These are phyloP conservation scores for Melaleuca quinquenervia DNA, from an alignment of 345 rosid genomes.

Conservation along the genomic window DNA sequence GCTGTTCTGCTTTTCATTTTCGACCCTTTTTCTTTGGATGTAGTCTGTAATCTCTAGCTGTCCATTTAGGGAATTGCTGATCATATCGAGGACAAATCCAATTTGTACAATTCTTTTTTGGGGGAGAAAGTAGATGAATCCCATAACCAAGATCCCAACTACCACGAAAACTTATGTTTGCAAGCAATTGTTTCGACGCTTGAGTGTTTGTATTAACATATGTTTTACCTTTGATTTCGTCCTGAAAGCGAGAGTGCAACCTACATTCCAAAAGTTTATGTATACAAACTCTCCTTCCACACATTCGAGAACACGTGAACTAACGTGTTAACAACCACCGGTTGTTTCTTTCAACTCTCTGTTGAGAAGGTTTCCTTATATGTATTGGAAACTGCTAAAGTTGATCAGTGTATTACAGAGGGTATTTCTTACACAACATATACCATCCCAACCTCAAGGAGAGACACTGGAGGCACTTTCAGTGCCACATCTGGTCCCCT, in stretches of 20 bases:
- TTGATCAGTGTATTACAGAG: not conserved
- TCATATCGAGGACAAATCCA: not conserved
- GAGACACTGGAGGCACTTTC: slow-evolving; percentile 39
- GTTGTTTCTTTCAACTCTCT: not conserved
- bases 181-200: not conserved
- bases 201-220: not conserved
- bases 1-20: not conserved
- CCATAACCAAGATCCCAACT: not conserved
- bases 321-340: not conserved
- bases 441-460: slow-evolving; percentile 46
- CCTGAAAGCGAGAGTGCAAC: not conserved
- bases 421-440: slow-evolving; percentile 17
- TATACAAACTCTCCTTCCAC: not conserved
- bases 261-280: not conserved
- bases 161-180: not conserved
- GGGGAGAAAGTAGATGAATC: not conserved
- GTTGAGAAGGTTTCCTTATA: not conserved
- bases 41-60: not conserved
- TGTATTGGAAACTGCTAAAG: not conserved
- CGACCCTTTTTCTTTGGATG: not conserved
- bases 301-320: not conserved
- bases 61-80: not conserved
- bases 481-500: slow-evolving; percentile 37
- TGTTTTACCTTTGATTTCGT: not conserved
- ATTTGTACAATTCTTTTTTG: not conserved